Base-by-base conservation (phyloP, 2,329 filamentous ascomycete genomes). In the Pyrenochaeta sp. region DNA sequence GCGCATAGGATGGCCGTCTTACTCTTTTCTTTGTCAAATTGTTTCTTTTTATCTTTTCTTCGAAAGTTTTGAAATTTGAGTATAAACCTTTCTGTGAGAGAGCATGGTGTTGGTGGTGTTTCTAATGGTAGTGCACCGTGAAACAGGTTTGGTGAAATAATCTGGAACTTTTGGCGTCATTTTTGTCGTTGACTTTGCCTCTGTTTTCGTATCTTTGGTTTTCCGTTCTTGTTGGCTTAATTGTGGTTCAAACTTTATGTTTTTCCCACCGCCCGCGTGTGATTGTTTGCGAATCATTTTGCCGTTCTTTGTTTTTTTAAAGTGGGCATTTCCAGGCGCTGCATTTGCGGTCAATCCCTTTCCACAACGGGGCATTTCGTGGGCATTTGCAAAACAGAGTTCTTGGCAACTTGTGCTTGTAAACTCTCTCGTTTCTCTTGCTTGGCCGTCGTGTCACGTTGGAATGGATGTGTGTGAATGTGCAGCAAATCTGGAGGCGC, bases 61-160 rank as follows among this genome's bases (percentile, higher is more conserved):
- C 11, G 9, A 12, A 39, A 20, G 20, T 23, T 2, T 23, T 20
- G 36, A 39, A n/a, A 39, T 23, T 39, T 39, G 18, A 23, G 23
- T 27, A 27, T 27, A 27, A 27, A 27, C 9, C 36, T 23, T 23
- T 37, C 10, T 20, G 17, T 17, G 5, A 15, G 10, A 17, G 17
- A 72, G 69, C 70, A 69, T 63, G 71, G 71, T 68, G 70, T 73
- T 73, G 69, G 68, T 56, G 71, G 71, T 64, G 66, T 73, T 72
- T 65, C 64, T 64, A 58, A 65, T 51, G 66, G 65, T 71, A 69
- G 65, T 69, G 67, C 65, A 71, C 68, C 65, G 61, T 62, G 68
- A 69, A 67, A 70, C 60, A 55, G 51, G 50, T 11, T 55, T 50
- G 15, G 32, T 17, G 12, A 17, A 17, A 35, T n/a, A 17, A 17